Conservation (phyloP, 192 early-diverging fungal genomes). For the Linnemannia hyalina region DNA sequence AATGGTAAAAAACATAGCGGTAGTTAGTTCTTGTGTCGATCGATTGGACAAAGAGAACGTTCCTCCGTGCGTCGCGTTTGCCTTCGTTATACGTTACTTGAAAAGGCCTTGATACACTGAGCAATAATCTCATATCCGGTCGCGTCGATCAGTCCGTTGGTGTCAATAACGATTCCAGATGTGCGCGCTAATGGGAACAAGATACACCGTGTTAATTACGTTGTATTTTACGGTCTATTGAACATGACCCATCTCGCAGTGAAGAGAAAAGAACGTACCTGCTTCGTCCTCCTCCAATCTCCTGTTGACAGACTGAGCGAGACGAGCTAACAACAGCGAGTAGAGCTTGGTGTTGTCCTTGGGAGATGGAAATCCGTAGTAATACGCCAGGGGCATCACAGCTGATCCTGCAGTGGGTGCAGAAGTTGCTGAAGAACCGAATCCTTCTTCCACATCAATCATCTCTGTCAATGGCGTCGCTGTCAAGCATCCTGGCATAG, state of each 20-base stretch:
- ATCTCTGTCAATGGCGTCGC: conserved; percentile 81
- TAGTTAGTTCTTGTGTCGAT: neutral
- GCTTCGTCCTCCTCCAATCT: conserved; percentile 75
- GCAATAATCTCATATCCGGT: conserved; percentile 81
- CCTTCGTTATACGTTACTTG: conserved; percentile 57
- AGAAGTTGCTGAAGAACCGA: conserved; percentile 78
- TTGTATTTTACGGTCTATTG: neutral
- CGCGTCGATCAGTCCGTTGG: conserved; percentile 83
- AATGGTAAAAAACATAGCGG: neutral
- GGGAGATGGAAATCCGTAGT: conserved; percentile 87
- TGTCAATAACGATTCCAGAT: conserved; percentile 90
- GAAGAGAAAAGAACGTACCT: conserved; percentile 38
- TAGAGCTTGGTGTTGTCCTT: conserved; percentile 87
- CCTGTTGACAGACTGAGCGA: conserved; percentile 73
- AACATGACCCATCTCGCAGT: neutral
- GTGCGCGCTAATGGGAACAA: conserved; percentile 58
- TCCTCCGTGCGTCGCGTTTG: neutral
- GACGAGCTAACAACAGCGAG: conserved; percentile 68
- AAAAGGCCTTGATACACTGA: conserved; percentile 78
- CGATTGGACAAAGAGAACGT: neutral
- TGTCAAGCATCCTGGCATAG: conserved; percentile 88
- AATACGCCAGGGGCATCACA: conserved; percentile 87
- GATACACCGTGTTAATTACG: neutral
- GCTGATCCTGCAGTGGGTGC: conserved; percentile 73
- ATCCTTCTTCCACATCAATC: conserved; percentile 88